Evolutionary conservation across 2,329 filamentous ascomycete species (phyloP), one percentile per base, ranked within the genome.

Genomic region (Aspergillus eucalypticola): DNA sequence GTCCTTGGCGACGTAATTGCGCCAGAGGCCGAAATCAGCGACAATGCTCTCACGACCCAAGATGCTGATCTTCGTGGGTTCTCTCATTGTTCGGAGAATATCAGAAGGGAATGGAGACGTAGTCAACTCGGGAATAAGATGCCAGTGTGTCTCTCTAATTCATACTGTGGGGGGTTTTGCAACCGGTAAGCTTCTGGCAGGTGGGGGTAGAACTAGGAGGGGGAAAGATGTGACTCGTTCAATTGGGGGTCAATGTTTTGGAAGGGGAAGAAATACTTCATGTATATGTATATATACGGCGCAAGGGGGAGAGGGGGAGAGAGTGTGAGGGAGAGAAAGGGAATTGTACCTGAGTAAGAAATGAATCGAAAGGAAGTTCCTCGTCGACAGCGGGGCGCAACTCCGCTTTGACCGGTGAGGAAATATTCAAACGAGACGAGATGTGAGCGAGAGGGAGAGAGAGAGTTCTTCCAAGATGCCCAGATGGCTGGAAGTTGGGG

Each of bases 1-100:
- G 77, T 99, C 94, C 67, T 88, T 79, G 56, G 88, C 87, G 64
- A 98, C 88, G 74, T 90, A 95, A 72, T 84, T 84, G 64, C 89
- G 86, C 91, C 93, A 97, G 58, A 99, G 86, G 66, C 90, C 91
- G 75, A 96, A 92, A 74, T 97, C 92, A 71, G 97, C 89, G 65
- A 97, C 83, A 69, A 99, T 98, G 71, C 89, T 90, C 68, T 96
- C 91, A 71, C 91, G 90, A 67, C 92, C 92, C 60, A 99, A 82
- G 67, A 99, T 96, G 38, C 86, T 83, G 72, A 98, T 92, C 73
- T 82, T 86, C 54, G 83, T 85, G 59, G 85, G 83, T 61, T 73
- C 74, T 29, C 69, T 64, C 73, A 76, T 77, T 50, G 59, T 69
- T 32, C 29, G 60, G 56, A 58, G 51, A 48, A 46, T 11, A 35